Evolutionary conservation across 768 basidiomycete species (phyloP), one percentile per base, ranked within the genome.

Genomic region (Auriscalpium orientale): DNA sequence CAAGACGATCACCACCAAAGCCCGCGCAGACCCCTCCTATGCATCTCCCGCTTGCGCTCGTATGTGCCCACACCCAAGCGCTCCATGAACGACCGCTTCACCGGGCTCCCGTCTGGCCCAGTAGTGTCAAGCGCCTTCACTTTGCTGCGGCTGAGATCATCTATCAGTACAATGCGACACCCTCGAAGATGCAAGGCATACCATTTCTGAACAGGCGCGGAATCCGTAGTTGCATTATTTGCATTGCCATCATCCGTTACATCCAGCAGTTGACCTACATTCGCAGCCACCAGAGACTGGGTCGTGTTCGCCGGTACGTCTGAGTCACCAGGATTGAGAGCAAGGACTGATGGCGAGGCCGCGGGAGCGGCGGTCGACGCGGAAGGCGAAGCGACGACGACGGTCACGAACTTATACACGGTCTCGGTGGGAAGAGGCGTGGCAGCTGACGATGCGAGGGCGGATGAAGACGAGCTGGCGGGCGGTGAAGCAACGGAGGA

Each of bases 31-130:
- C 28, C 28, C 28, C 4, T 28, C 28, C 43, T 18, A 36, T 55
- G 35, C 48, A 55, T 51, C n/a, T 33, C 37, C 15, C 35, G 43
- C 48, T 58, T 50, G 35, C 48, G 53, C 16, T 54, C 57, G 55
- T 55, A 38, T 48, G 45, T 55, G 12, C 53, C 53, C 44, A 47
- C 46, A 15, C 53, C 40, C 10, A 50, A 22, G 11, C 44, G 40
- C n/a, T 21, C n/a, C 8, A 36, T 15, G 11, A 58, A 21, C 40
- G 49, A 45, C 8, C 47, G 34, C 9, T 21, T 38, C 11, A 12
- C 45, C 18, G 38, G 11, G 8, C 28, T 15, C 21, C 34, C 22
- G 8, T 20, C 20, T 4, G 52, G 15, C 22, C 34, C 22, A 8
- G 34, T 18, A 12, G 52, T 15, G 40, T 45, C 44, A 9, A 51